phyloP scores from a whole-genome alignment of 2,329 filamentous ascomycete species.

The Xylaria sp. region DNA sequence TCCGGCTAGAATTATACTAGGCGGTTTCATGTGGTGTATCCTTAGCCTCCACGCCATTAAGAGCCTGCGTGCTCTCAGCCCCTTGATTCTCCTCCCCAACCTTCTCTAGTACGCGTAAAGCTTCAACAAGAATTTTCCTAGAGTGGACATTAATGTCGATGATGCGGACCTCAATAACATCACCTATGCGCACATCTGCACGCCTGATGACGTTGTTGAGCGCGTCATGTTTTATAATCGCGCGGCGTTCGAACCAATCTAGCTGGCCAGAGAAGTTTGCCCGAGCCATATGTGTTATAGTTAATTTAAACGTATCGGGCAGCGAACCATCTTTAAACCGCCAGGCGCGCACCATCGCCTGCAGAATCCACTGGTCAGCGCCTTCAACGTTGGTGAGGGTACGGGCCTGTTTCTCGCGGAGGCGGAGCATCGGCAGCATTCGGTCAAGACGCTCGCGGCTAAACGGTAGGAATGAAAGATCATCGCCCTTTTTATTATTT shows the following conservation, averaged over 20 bases:
- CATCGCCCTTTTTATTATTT: slow-evolving; percentile 9
- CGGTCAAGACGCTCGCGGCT: slow-evolving; percentile 54
- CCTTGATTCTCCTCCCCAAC: background rate
- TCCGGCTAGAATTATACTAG: background rate
- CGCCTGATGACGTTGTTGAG: slow-evolving; percentile 54
- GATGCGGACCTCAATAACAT: slow-evolving; percentile 68
- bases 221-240: slow-evolving; percentile 54
- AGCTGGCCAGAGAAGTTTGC: slow-evolving; percentile 56
- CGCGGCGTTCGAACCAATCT: slow-evolving; percentile 62
- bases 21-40: background rate
- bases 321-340: slow-evolving; percentile 61
- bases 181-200: slow-evolving; percentile 60
- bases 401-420: slow-evolving; percentile 64
- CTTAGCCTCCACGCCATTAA: background rate
- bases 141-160: slow-evolving; percentile 63
- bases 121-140: slow-evolving; percentile 60
- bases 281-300: slow-evolving; percentile 55
- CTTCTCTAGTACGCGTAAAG: slow-evolving; percentile 50
- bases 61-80: slow-evolving; percentile 3
- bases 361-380: slow-evolving; percentile 65
- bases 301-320: slow-evolving; percentile 62
- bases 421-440: slow-evolving; percentile 62
- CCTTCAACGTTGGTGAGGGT: slow-evolving; percentile 58
- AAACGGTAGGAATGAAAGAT: slow-evolving; percentile 60
- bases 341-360: slow-evolving; percentile 71